A percentile compares a stretch with the other conserved stretches of the same genome.
These are phyloP conservation scores for Boletus pseudo-olivaceus DNA, from an alignment of 768 basidiomycete species.

Conservation along the genomic window DNA sequence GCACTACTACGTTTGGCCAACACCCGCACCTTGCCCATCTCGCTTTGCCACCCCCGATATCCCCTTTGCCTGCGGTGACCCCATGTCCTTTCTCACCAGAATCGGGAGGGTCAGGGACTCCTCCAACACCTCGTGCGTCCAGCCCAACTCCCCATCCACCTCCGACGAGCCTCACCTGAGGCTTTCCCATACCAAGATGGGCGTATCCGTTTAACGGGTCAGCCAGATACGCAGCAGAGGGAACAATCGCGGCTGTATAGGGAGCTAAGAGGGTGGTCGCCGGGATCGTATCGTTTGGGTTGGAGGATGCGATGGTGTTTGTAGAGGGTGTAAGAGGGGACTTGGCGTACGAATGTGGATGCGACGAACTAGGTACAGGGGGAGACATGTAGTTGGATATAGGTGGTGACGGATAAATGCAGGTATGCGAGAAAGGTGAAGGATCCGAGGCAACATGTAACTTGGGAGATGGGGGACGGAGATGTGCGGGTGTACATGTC, in stretches of 20 bases:
- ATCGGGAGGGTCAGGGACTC: conserved; percentile 31
- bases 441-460: conserved; percentile 24
- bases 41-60: conserved; percentile 42
- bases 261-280: conserved; percentile 58
- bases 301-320: conserved; percentile 34
- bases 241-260: conserved; percentile 59
- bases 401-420: conserved; percentile 27
- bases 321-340: conserved; percentile 35
- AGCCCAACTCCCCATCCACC: conserved; percentile 76
- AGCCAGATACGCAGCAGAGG: conserved; percentile 62
- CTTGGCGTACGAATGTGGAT: conserved; percentile 14
- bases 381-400: conserved; percentile 22
- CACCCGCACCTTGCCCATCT: conserved; percentile 57
- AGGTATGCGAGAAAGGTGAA: conserved; percentile 16
- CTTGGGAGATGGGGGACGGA: conserved; percentile 29
- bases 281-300: conserved; percentile 57
- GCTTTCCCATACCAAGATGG: conserved; percentile 78
- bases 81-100: background rate
- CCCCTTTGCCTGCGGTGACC: conserved; percentile 28
- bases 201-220: conserved; percentile 89
- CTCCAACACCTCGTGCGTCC: conserved; percentile 72
- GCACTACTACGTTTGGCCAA: conserved; percentile 44
- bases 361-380: conserved; percentile 20
- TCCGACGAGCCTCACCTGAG: conserved; percentile 75
- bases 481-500: conserved; percentile 23